A percentile compares a stretch with the other conserved stretches of the same genome.
Conservation (phyloP, 2,329 filamentous ascomycete genomes). For the Leptographium galeiforme region DNA sequence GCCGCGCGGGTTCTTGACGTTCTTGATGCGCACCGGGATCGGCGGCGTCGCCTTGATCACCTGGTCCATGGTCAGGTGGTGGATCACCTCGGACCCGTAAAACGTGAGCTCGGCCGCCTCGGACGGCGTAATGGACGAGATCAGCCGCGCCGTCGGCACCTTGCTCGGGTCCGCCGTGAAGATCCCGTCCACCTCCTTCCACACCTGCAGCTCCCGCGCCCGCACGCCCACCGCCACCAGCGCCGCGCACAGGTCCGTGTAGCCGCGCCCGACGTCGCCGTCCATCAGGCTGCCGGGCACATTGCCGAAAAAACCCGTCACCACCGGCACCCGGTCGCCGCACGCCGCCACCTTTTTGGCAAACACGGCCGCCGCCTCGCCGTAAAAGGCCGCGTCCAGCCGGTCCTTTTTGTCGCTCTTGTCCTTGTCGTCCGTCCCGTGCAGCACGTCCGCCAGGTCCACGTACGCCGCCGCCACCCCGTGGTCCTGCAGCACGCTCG, state of each 20-base stretch:
- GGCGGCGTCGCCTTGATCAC: conserved; percentile 65
- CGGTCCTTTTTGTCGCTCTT: no score
- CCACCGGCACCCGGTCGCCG: conserved; percentile 49
- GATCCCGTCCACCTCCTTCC: conserved; percentile 83
- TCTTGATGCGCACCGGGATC: conserved; percentile 82
- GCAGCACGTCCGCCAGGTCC: conserved; percentile 51
- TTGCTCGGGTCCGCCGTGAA: conserved; percentile 61
- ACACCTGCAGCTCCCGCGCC: conserved; percentile 85
- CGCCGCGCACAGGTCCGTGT: conserved; percentile 91
- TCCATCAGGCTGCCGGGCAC: conserved; percentile 75
- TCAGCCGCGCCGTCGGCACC: conserved; percentile 82
- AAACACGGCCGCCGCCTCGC: conserved; percentile 46
- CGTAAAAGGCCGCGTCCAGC: conserved; percentile 60
- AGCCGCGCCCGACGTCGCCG: conserved; percentile 80
- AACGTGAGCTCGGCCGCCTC: conserved; percentile 94
- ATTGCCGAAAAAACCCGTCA: conserved; percentile 90
- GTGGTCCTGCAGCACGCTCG: conserved; percentile 65
- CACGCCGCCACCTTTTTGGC: conserved; percentile 52
- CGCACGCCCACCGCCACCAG: conserved; percentile 79
- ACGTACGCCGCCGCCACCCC: conserved; percentile 80
- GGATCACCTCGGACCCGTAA: conserved; percentile 91
- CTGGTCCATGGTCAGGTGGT: conserved; percentile 98
- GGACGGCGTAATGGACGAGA: conserved; percentile 77
- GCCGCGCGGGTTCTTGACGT: conserved; percentile 74
- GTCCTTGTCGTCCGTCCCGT: no score